Evolutionary conservation across 495 filamentous ascomycete genomes (phyloP).

Genomic region (Melanomma pulvis-pyrius): DNA sequence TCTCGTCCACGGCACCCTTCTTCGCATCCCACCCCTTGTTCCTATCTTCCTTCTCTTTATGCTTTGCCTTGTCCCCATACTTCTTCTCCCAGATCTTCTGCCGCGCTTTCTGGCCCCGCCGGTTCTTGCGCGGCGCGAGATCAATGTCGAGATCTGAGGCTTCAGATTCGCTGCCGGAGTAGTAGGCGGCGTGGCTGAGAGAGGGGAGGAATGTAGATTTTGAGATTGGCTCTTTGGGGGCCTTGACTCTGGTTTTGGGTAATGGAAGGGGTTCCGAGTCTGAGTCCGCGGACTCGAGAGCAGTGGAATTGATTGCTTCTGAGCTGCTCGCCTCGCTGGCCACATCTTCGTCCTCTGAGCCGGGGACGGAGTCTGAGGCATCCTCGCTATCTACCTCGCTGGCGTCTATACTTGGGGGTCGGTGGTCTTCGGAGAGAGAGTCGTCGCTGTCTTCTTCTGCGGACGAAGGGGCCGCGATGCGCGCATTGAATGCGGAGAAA

Average conservation of each 20-base stretch:
- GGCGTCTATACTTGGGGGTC: conserved; percentile 25
- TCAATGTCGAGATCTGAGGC: conserved; percentile 48
- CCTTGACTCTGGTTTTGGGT: conserved; percentile 2
- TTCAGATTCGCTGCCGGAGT: conserved; percentile 81
- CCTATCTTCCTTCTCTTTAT: conserved; percentile 52
- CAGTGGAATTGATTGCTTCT: not conserved
- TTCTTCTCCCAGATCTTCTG: conserved; percentile 92
- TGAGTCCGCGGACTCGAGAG: not conserved
- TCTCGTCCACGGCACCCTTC: conserved; percentile 46
- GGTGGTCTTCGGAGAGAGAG: conserved; percentile 45
- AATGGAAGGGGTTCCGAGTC: not conserved
- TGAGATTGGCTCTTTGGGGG: not conserved
- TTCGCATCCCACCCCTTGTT: conserved; percentile 59
- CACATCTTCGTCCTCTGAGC: conserved; percentile 1
- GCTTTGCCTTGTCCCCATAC: conserved; percentile 74
- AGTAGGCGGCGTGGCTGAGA: conserved; percentile 83
- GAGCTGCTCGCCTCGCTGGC: not conserved
- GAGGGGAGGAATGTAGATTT: conserved; percentile 79
- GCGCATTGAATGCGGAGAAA: conserved; percentile 55
- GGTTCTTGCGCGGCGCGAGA: conserved; percentile 66
- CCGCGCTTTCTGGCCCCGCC: conserved; percentile 84
- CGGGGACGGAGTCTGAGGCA: conserved; percentile 2
- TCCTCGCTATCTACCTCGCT: conserved; percentile 47
- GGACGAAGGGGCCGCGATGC: conserved; percentile 57
- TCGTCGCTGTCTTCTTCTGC: conserved; percentile 52